Base-by-base conservation (phyloP, 2,329 filamentous ascomycete species). In the Elsinoe australis region DNA sequence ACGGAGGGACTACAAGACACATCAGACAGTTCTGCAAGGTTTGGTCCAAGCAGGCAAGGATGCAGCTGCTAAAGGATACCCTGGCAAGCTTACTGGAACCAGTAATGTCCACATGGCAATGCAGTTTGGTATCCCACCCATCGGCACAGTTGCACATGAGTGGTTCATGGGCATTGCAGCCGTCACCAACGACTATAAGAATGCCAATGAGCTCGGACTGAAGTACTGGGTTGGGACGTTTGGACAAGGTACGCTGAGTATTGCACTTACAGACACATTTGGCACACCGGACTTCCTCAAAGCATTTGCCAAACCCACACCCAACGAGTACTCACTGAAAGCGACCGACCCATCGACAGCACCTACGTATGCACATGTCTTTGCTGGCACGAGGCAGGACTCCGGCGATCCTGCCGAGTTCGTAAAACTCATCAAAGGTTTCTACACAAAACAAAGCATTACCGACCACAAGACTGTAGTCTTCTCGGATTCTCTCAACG, bases 121-220 rank as follows among this genome's bases (percentile, higher is more conserved):
- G 87, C 84, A 87, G 59, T 90, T 94, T 67, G 81, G 80, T 35
- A 79, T 95, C 36, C 71, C 80, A 3, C 88, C 92, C 0, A 78
- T 96, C 9, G 92, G 92, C 4, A 98, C 92, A 0, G 82, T 87
- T 1, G 92, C 92, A 0, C 92, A 98, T 61, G 92, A 98, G 68
- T 98, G 92, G 92, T 96, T 95, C 71, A 98, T 98, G 92, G 89
- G 87, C 33, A 90, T 94, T 53, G 92, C 92, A 1, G 89, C 92
- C 31, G 87, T 95, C 57, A 86, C 83, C 3, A 76, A 87, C 53
- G 79, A 95, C 66, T 98, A 98, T 62, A 76, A 80, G 56, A 74
- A 77, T 53, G 89, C 92, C 2, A 94, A 89, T 29, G 87, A 94
- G 64, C 76, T 83, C 54, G 89, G 87, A 0, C 70, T 98, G 56